phyloP scores from a whole-genome alignment of 441 rosid genomes.

The Isatis lusitanica region DNA sequence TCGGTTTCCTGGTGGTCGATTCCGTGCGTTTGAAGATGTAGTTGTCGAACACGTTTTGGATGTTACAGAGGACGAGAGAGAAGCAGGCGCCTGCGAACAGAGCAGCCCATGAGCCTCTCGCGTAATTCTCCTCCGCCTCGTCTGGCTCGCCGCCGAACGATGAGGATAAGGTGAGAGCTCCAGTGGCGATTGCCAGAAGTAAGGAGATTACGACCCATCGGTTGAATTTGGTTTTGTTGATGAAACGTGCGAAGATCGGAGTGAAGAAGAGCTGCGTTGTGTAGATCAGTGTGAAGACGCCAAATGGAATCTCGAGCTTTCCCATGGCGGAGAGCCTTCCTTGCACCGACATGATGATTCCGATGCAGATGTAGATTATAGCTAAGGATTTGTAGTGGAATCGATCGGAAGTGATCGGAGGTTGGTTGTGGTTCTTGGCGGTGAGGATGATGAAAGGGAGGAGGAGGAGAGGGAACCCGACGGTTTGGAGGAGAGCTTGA shows the following conservation, averaged over 20 bases:
- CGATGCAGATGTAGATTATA: conserved; percentile 33
- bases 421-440: conserved; percentile 6
- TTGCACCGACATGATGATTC: conserved; percentile 35
- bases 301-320: conserved; percentile 36
- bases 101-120: conserved; percentile 29
- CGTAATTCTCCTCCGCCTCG: conserved; percentile 25
- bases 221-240: conserved; percentile 41
- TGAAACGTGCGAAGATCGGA: conserved; percentile 28
- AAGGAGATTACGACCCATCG: conserved; percentile 36
- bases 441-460: conserved; percentile 34
- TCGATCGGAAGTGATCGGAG: conserved; percentile 3
- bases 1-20: conserved; percentile 6
- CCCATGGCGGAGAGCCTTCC: conserved; percentile 41
- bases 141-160: conserved; percentile 34
- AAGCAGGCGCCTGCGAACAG: conserved; percentile 25
- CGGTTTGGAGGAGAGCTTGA: conserved; percentile 38
- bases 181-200: conserved; percentile 33
- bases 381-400: conserved; percentile 24
- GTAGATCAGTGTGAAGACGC: conserved; percentile 32
- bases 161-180: conserved; percentile 16
- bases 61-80: conserved; percentile 34
- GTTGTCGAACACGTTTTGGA: conserved; percentile 31
- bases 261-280: conserved; percentile 44
- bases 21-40: conserved; percentile 26
- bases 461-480: conserved; percentile 43